These are phyloP conservation scores for Rubia peregrina DNA, from an alignment of 305 asterid species.

Conservation along the genomic window DNA sequence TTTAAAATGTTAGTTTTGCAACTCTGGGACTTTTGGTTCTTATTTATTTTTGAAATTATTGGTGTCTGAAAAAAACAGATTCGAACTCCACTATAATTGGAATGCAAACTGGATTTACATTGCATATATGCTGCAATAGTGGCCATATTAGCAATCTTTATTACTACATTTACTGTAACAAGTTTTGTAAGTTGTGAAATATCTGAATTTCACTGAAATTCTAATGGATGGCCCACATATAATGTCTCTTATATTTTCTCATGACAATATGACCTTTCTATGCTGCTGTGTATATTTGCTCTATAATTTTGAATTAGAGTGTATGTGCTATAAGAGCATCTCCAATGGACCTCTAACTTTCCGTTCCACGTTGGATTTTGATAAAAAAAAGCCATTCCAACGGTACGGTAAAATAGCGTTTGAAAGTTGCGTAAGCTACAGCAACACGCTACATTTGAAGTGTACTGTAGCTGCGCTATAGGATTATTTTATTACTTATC, in stretches of 20 bases:
- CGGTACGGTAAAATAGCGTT: too few species aligned
- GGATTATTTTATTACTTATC: too few species aligned
- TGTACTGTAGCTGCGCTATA: too few species aligned
- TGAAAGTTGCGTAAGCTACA: too few species aligned
- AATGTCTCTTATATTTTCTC: not conserved
- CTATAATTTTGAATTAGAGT: not conserved
- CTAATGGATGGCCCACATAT: not conserved
- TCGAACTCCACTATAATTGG: not conserved
- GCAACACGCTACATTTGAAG: too few species aligned
- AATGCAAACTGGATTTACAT: slow-evolving; percentile 6
- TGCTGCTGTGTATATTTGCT: not conserved
- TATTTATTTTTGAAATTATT: not conserved
- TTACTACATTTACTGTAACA: not conserved
- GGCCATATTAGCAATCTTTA: not conserved
- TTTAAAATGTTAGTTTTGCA: not conserved
- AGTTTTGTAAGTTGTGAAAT: not conserved
- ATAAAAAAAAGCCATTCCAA: too few species aligned
- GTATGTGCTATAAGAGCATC: not conserved
- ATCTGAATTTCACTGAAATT: not conserved
- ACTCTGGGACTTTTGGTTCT: not conserved
- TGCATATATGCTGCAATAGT: not conserved
- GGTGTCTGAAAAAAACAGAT: not conserved
- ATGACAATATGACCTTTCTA: not conserved
- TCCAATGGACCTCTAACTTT: too few species aligned
- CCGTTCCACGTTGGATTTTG: too few species aligned